These are phyloP conservation scores for Penicillium capsulatum DNA, from an alignment of 2,329 filamentous ascomycete genomes.

Conservation along the genomic window DNA sequence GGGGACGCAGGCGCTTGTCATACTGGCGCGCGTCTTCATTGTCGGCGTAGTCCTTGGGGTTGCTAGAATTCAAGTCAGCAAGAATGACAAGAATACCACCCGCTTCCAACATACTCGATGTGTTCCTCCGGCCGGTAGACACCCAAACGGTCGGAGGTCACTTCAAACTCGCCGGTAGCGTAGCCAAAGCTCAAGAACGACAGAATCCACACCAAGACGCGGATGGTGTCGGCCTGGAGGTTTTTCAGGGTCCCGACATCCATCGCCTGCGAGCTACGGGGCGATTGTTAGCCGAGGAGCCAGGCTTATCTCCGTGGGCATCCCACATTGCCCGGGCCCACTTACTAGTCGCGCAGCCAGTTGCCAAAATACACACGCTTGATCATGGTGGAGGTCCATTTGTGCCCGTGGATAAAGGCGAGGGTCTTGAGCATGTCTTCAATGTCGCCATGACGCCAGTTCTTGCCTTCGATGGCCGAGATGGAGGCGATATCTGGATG, in stretches of 20 bases:
- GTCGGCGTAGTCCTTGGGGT: constrained; percentile 76
- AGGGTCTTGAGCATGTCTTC: constrained; percentile 77
- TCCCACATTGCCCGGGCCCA: constrained; percentile 1
- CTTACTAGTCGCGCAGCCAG: constrained; percentile 73
- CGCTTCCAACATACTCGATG: constrained; percentile 46
- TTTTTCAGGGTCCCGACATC: constrained; percentile 76
- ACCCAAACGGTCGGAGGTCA: constrained; percentile 73
- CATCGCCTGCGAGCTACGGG: constrained; percentile 63
- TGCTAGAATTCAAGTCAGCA: constrained; percentile 55
- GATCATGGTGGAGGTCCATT: constrained; percentile 76
- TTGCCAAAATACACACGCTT: constrained; percentile 81
- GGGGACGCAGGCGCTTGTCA: constrained; percentile 75
- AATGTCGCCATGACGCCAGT: constrained; percentile 61
- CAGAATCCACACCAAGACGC: constrained; percentile 75
- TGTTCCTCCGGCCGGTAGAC: constrained; percentile 71
- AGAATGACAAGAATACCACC: no score
- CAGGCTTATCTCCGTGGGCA: neutral
- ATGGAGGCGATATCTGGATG: constrained; percentile 46
- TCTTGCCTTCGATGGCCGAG: constrained; percentile 48
- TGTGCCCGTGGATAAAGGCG: constrained; percentile 73
- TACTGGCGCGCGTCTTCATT: constrained; percentile 72
- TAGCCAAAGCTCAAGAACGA: constrained; percentile 80
- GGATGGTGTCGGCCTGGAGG: constrained; percentile 72
- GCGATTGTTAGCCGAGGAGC: constrained; percentile 5
- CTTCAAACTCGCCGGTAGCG: constrained; percentile 80